A percentile compares a stretch with the other conserved stretches of the same genome.
Conservation (phyloP, 2,329 filamentous ascomycete genomes). For the Claviceps cyperi region DNA sequence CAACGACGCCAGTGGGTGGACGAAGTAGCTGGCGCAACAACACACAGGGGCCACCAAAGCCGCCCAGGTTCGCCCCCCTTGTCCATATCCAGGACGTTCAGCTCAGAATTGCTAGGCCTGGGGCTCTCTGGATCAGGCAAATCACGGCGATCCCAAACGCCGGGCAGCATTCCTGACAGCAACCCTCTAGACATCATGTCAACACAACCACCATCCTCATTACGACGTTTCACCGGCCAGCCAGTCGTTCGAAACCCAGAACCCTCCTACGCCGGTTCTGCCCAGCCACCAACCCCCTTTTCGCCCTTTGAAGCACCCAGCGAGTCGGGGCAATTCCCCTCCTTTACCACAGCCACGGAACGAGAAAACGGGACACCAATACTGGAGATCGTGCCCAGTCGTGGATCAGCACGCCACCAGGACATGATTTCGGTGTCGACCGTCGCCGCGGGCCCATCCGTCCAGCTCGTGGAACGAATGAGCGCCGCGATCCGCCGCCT, state of each 20-base stretch:
- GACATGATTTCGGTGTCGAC: slow-evolving; percentile 85
- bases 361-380: slow-evolving; percentile 34
- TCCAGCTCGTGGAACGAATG: slow-evolving; percentile 93
- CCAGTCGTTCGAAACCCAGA: slow-evolving; percentile 27
- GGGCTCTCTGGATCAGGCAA: slow-evolving; percentile 24
- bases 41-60: slow-evolving; percentile 29
- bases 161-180: slow-evolving; percentile 32
- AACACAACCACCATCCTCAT: slow-evolving; percentile 7
- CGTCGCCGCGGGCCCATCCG: slow-evolving; percentile 76
- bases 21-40: slow-evolving; percentile 21
- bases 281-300: slow-evolving; percentile 26
- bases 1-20: slow-evolving; percentile 26
- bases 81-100: slow-evolving; percentile 36
- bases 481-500: slow-evolving; percentile 81
- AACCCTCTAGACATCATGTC: slow-evolving; percentile 24
- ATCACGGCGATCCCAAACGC: slow-evolving; percentile 22
- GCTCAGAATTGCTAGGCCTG: slow-evolving; percentile 34
- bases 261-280: slow-evolving; percentile 22
- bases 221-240: slow-evolving; percentile 36
- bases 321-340: slow-evolving; percentile 20
- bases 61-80: slow-evolving; percentile 40
- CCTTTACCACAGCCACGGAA: slow-evolving; percentile 24
- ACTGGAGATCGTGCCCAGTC: background rate
- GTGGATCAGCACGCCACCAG: slow-evolving; percentile 50
- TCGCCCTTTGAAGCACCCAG: slow-evolving; percentile 29